These are phyloP conservation scores for Cylindrotheca fusiformis DNA, from an alignment of 108 stramenopile genomes.

Conservation along the genomic window DNA sequence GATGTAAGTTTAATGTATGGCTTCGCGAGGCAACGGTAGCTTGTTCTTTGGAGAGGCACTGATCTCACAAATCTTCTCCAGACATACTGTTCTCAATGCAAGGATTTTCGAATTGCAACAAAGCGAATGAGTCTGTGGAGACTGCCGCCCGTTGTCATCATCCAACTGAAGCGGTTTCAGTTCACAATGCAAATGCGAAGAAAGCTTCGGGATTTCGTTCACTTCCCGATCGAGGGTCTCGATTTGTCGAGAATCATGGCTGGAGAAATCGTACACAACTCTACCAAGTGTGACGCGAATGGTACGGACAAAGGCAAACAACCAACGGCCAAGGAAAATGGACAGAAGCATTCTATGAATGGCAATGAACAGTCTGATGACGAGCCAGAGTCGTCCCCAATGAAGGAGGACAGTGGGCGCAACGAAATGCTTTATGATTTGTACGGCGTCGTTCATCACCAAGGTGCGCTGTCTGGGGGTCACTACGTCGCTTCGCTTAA, in stretches of 20 bases:
- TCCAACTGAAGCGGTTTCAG: constrained; percentile 97
- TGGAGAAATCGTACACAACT: constrained; percentile 24
- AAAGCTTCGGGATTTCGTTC: constrained; percentile 92
- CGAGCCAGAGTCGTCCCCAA: constrained; percentile 4
- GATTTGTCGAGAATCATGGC: constrained; percentile 83
- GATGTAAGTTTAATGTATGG: constrained; percentile 46
- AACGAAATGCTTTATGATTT: constrained; percentile 79
- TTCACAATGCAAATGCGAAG: constrained; percentile 83
- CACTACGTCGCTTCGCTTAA: constrained; percentile 89
- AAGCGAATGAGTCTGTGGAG: constrained; percentile 91
- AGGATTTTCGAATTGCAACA: constrained; percentile 84
- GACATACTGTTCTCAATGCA: constrained; percentile 89
- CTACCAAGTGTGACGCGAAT: constrained; percentile 1
- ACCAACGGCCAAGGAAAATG: constrained; percentile 3
- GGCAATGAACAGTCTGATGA: too few relatives aligned
- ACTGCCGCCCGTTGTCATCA: constrained; percentile 90
- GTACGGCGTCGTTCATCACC: constrained; percentile 91
- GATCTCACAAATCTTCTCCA: constrained; percentile 5
- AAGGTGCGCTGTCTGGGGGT: constrained; percentile 84
- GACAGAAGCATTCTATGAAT: too few relatives aligned
- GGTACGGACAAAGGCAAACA: background rate
- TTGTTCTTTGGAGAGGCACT: background rate
- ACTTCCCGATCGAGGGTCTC: constrained; percentile 87
- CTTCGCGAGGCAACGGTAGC: background rate
- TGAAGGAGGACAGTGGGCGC: constrained; percentile 32